These are phyloP conservation scores for Syzygium grande DNA, from an alignment of 345 rosid species.

Conservation along the genomic window DNA sequence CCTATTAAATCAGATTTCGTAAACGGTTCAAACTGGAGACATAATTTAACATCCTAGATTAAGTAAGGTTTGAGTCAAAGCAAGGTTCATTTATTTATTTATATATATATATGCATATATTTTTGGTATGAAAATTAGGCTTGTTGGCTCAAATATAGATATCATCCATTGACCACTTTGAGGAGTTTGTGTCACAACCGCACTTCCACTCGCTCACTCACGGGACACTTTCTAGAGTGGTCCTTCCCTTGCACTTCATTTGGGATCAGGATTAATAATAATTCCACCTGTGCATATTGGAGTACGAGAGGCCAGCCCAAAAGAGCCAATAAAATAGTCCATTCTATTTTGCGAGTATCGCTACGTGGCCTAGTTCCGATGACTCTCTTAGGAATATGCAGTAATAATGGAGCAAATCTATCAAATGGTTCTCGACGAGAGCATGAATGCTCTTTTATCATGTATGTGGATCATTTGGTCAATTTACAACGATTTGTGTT, in stretches of 20 bases:
- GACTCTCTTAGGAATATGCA: not conserved
- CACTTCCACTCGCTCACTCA: not conserved
- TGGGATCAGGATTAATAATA: not conserved
- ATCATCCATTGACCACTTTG: not conserved
- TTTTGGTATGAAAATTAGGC: too few relatives aligned
- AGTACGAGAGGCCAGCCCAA: not conserved
- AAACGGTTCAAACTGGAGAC: too few relatives aligned
- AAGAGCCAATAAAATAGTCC: not conserved
- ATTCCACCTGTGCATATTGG: accelerated
- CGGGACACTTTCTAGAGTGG: not conserved
- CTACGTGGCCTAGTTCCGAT: not conserved
- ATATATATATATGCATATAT: too few relatives aligned
- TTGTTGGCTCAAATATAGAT: too few relatives aligned
- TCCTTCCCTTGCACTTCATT: not conserved
- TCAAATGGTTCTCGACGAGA: not conserved
- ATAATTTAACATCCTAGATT: too few relatives aligned
- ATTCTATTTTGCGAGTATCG: not conserved
- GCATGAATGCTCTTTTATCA: not conserved
- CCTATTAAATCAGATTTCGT: too few relatives aligned
- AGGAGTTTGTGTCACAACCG: not conserved
- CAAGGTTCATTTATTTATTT: too few relatives aligned
- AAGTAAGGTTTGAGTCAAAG: too few relatives aligned
- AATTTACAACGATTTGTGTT: not conserved
- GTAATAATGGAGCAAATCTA: not conserved
- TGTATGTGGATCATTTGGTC: not conserved